These are phyloP conservation scores for Sesbania bispinosa DNA, from an alignment of 306 rosid genomes.

Conservation along the genomic window DNA sequence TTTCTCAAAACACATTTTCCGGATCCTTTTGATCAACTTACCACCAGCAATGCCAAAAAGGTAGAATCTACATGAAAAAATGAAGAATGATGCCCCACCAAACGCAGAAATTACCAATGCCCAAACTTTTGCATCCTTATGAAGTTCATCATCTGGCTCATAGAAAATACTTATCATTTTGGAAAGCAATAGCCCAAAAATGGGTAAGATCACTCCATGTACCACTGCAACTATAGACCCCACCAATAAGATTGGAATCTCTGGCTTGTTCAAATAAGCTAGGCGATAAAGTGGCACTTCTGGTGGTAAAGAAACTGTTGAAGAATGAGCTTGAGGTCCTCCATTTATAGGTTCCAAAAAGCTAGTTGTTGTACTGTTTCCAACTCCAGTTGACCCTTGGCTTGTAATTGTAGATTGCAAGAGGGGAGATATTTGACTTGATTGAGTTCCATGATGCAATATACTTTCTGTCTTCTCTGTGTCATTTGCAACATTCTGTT, in stretches of 20 bases:
- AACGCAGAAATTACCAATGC: slow-evolving; percentile 40
- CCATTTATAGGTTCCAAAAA: slow-evolving; percentile 19
- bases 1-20: slow-evolving; percentile 44
- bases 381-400: slow-evolving; percentile 40
- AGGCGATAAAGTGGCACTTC: slow-evolving; percentile 55
- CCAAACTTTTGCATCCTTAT: slow-evolving; percentile 59
- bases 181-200: slow-evolving; percentile 46
- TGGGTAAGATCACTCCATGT: slow-evolving; percentile 45
- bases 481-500: slow-evolving; percentile 24
- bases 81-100: slow-evolving; percentile 32
- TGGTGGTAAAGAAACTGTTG: slow-evolving; percentile 19
- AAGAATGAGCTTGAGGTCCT: slow-evolving; percentile 16
- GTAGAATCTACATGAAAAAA: slow-evolving; percentile 33
- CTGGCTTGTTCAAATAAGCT: slow-evolving; percentile 72
- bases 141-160: slow-evolving; percentile 51
- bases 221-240: slow-evolving; percentile 55
- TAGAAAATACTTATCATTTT: slow-evolving; percentile 48
- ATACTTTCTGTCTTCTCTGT: slow-evolving; percentile 32
- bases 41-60: slow-evolving; percentile 40
- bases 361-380: too few species aligned
- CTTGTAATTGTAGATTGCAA: slow-evolving; percentile 45
- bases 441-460: slow-evolving; percentile 31
- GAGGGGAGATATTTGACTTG: slow-evolving; percentile 34
- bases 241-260: slow-evolving; percentile 49
- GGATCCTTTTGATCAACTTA: slow-evolving; percentile 39